A percentile compares a stretch with the other conserved stretches of the same genome.
Conservation (phyloP, 139 green algal genomes). For the Chlorella sp. region DNA sequence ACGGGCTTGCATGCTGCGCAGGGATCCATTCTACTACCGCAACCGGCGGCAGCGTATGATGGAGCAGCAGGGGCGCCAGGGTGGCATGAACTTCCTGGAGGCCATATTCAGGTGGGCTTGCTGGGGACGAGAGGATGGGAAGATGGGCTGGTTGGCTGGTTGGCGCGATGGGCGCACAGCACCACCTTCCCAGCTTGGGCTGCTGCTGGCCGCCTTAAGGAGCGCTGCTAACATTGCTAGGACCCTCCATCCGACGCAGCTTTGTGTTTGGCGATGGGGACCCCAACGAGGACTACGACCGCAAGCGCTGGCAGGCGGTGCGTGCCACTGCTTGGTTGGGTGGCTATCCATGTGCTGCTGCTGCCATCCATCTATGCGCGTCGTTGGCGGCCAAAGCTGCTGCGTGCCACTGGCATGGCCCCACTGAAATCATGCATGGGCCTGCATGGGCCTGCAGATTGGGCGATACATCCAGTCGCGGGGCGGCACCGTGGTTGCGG, state of each 20-base stretch:
- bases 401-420: background rate
- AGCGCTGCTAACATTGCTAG: too few species aligned
- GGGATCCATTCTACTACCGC: conserved; percentile 35
- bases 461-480: conserved; percentile 60
- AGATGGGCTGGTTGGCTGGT: too few species aligned
- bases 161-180: too few species aligned
- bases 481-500: conserved; percentile 90
- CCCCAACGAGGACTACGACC: conserved; percentile 87
- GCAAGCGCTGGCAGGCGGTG: conserved; percentile 80
- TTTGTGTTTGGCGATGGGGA: conserved; percentile 99
- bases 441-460: background rate
- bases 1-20: background rate
- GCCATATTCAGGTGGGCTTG: conserved; percentile 60
- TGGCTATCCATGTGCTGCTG: background rate
- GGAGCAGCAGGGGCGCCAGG: background rate
- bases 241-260: too few species aligned
- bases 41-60: conserved; percentile 24
- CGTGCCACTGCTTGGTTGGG: background rate
- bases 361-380: background rate
- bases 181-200: too few species aligned
- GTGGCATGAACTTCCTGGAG: conserved; percentile 39
- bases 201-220: too few species aligned
- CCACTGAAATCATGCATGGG: background rate
- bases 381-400: background rate
- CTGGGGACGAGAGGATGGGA: too few species aligned